Evolutionary conservation across 768 basidiomycete genomes (phyloP).

Genomic region (Amanita inopinata): DNA sequence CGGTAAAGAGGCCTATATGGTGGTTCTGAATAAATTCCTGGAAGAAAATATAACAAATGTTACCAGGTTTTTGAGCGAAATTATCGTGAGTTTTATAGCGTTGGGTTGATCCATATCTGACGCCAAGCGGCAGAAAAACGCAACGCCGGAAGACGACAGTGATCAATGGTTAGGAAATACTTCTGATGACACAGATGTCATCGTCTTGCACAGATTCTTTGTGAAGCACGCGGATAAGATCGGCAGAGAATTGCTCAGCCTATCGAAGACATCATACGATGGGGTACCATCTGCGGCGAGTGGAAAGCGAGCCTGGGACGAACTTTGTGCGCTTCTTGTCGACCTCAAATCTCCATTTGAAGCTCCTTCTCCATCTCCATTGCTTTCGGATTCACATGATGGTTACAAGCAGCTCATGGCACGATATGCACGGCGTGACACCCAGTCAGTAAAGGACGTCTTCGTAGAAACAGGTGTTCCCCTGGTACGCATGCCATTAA

Average conservation of each 20-base stretch:
- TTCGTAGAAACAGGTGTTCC: constrained; percentile 48
- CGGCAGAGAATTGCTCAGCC: constrained; percentile 75
- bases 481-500: constrained; percentile 24
- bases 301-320: constrained; percentile 81
- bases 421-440: constrained; percentile 50
- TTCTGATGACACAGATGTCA: constrained; percentile 75
- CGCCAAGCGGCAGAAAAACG: constrained; percentile 23
- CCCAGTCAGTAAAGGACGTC: constrained; percentile 52
- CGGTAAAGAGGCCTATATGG: constrained; percentile 85
- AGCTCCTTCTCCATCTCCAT: constrained; percentile 47
- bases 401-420: constrained; percentile 62
- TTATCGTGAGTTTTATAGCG: constrained; percentile 40
- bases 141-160: constrained; percentile 41
- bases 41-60: constrained; percentile 60
- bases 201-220: constrained; percentile 78
- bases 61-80: constrained; percentile 66
- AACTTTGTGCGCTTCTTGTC: constrained; percentile 67
- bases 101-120: background rate
- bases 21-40: constrained; percentile 67
- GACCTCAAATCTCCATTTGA: constrained; percentile 67
- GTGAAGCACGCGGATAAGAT: constrained; percentile 81
- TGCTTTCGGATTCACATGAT: constrained; percentile 40
- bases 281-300: constrained; percentile 45
- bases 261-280: constrained; percentile 48
- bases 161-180: constrained; percentile 72